phyloP scores from a whole-genome alignment of 106 monocot genomes.

The Dioscorea dumetorum region DNA sequence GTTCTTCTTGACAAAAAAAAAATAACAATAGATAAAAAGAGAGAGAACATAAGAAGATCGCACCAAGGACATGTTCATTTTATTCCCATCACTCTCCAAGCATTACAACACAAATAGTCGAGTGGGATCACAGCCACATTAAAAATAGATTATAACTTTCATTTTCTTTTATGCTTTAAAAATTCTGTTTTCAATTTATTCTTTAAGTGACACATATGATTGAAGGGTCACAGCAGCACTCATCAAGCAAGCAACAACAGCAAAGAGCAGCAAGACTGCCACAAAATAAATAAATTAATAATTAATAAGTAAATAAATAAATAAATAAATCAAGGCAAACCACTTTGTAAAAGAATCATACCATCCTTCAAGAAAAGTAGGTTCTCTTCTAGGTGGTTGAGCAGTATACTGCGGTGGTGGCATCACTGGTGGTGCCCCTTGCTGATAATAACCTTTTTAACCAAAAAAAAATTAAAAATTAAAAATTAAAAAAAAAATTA shows the following conservation, averaged over 20 bases:
- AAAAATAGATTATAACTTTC: too few species aligned
- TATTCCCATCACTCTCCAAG: too few species aligned
- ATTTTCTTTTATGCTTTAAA: too few species aligned
- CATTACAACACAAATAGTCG: too few species aligned
- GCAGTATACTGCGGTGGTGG: constrained; percentile 64
- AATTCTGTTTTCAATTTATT: not conserved
- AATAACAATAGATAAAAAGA: too few species aligned
- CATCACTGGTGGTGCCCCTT: constrained; percentile 67
- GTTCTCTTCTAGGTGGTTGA: constrained; percentile 32
- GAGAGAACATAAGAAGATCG: too few species aligned
- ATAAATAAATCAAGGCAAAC: not conserved
- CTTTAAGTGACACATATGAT: constrained; percentile 18
- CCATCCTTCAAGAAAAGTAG: constrained; percentile 82
- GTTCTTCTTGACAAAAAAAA: too few species aligned
- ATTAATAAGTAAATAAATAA: not conserved
- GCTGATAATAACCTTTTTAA: constrained; percentile 52
- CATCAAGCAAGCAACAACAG: constrained; percentile 63
- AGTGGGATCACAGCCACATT: too few species aligned
- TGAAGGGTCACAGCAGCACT: constrained; percentile 69
- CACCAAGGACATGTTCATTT: too few species aligned
- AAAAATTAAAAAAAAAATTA: not conserved
- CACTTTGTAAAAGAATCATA: not conserved
- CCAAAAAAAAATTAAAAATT: not conserved
- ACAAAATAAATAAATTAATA: not conserved
- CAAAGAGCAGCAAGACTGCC: constrained; percentile 52